phyloP scores from a whole-genome alignment of 1,139 yeast genomes.

The Scheffersomyces illinoinensis region DNA sequence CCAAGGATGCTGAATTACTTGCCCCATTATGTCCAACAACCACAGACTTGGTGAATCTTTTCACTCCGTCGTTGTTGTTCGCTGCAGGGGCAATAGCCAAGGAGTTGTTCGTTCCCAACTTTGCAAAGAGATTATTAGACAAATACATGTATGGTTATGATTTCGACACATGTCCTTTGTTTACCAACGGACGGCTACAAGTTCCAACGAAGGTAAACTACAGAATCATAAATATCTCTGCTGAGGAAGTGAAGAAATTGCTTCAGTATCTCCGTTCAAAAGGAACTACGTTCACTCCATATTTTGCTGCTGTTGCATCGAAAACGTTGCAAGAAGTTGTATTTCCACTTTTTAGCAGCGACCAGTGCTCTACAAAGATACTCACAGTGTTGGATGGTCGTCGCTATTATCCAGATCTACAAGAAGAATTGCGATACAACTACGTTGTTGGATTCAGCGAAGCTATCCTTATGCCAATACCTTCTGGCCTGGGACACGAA shows the following conservation, averaged over 20 bases:
- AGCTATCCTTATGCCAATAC: conserved; percentile 1
- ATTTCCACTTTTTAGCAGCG: conserved; percentile 11
- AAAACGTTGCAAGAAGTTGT: conserved; percentile 23
- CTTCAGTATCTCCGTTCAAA: conserved; percentile 14
- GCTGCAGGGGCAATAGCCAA: conserved; percentile 2
- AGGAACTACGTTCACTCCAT: conserved; percentile 28
- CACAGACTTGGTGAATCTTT: conserved; percentile 8
- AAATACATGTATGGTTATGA: conserved; percentile 7
- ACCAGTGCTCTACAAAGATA: conserved; percentile 11
- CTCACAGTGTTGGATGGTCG: conserved; percentile 27
- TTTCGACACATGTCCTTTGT: conserved; percentile 16
- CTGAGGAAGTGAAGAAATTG: conserved; percentile 10
- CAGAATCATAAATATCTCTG: conserved; percentile 14
- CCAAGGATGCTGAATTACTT: conserved; percentile 1
- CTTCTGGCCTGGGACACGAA: conserved; percentile 2
- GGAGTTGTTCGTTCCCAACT: conserved; percentile 6
- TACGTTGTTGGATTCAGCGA: conserved; percentile 16
- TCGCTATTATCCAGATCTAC: conserved; percentile 18
- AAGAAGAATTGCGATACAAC: conserved; percentile 17
- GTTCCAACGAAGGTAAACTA: conserved; percentile 11
- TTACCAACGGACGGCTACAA: conserved; percentile 10
- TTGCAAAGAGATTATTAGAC: conserved; percentile 6
- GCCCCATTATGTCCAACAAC: conserved; percentile 4
- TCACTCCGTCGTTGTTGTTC: conserved; percentile 10
- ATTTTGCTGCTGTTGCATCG: conserved; percentile 17